Percentiles rank a stretch among this genome's conserved stretches.
Evolutionary conservation across 2,329 filamentous ascomycete genomes (phyloP).

Genomic region (Xylaria arbuscula): DNA sequence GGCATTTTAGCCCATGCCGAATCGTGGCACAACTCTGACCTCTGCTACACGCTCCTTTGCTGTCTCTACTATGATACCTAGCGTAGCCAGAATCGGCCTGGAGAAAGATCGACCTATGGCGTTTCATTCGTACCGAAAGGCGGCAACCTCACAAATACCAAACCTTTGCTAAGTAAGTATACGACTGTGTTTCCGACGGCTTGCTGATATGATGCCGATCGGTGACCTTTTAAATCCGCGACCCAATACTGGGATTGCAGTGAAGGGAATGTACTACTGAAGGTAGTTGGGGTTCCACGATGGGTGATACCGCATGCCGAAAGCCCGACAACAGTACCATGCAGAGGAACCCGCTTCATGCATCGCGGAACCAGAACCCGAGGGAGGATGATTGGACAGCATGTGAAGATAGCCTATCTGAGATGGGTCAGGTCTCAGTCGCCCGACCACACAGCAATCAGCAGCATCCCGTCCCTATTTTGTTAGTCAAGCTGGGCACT

Average conservation of each 20-base stretch:
- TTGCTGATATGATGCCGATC: slow-evolving; percentile 5
- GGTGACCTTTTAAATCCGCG: not conserved
- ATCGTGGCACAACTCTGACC: too few species aligned
- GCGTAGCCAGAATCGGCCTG: too few species aligned
- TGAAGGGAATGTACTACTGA: not conserved
- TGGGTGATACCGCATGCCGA: slow-evolving; percentile 12
- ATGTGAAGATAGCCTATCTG: slow-evolving; percentile 21
- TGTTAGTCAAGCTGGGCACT: slow-evolving; percentile 13
- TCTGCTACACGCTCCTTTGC: too few species aligned
- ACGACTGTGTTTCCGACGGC: not conserved
- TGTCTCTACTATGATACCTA: too few species aligned
- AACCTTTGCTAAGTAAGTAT: not conserved
- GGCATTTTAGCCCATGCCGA: too few species aligned
- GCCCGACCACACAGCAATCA: slow-evolving; percentile 13
- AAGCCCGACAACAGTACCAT: slow-evolving; percentile 14
- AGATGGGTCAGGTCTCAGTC: slow-evolving; percentile 17
- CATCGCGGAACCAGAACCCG: slow-evolving; percentile 18
- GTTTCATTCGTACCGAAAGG: too few species aligned
- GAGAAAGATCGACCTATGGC: too few species aligned
- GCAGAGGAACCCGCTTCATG: slow-evolving; percentile 8
- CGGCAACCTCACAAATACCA: too few species aligned
- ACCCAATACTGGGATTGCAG: not conserved
- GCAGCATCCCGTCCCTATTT: slow-evolving; percentile 7
- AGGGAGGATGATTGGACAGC: slow-evolving; percentile 20
- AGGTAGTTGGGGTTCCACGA: not conserved